Base-by-base conservation (phyloP, 257 asterid genomes). In the Linderniella brevidens region DNA sequence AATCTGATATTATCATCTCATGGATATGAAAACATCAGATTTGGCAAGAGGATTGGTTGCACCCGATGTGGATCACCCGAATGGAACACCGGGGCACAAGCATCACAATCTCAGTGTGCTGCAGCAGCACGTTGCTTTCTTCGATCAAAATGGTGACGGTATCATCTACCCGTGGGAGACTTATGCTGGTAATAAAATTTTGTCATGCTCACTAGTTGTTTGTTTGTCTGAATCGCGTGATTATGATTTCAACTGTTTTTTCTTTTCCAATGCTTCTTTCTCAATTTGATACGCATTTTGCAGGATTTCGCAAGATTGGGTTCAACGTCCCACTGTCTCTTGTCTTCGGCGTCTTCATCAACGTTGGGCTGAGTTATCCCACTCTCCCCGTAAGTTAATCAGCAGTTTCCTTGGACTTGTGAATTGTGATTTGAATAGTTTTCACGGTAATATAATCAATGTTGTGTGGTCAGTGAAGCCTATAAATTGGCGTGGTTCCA, bases 81-180 rank as follows among this genome's bases (percentile, higher is more conserved):
- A 63, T 13, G 96, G 94, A 39, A 82, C 96, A 1, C 76, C 78
- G 0, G 96, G 92, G 1, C 90, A 67, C 17, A 51, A 8, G 19
- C 83, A 78, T 52, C 11, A 74, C 1, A 69, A 72, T 51, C 10
- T 82, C 60, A 86, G 92, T 62, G 86, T 81, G 12, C 68, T 86
- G 64, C 96, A 86, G 64, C 96, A 86, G 50, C 94, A 86, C 53
- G 68, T 73, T 17, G 78, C 94, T 49, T 82, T 82, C 73, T 79
- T 86, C 32, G 90, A 86, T 56, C 96, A 74, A 63, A 86, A 82
- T 44, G 60, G 68, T 39, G 62, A 86, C 44, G 96, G 96, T 13
- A 79, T 86, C 55, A 64, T 86, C 20, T 86, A 86, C 46, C 96
- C 94, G 0, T 81, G 90, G 82, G 82, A 73, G 58, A 76, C 83